Evolutionary conservation across 179 eudicot genomes (phyloP).

Genomic region (Gypsophila paniculata): DNA sequence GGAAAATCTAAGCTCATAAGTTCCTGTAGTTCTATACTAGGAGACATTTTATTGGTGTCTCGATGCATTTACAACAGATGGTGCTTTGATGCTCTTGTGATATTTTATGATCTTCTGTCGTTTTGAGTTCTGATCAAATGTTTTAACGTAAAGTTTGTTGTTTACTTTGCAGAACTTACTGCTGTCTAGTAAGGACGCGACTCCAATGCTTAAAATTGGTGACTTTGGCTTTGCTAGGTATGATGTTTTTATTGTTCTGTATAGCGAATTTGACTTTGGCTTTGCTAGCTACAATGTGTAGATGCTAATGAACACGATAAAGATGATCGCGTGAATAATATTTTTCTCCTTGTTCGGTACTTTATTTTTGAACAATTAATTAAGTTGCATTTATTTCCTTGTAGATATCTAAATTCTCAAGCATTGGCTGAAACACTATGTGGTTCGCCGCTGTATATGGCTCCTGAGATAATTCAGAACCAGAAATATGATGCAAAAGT

Average conservation of each 20-base stretch:
- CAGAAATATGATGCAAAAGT: slow-evolving; percentile 56
- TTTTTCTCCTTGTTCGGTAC: too few species aligned
- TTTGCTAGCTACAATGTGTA: too few species aligned
- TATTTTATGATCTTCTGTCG: background rate
- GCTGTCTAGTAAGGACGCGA: slow-evolving; percentile 39
- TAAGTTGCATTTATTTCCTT: background rate
- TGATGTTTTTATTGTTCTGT: slow-evolving; percentile 12
- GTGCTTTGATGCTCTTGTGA: background rate
- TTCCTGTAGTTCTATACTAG: background rate
- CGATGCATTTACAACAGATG: background rate
- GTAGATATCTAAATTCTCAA: slow-evolving; percentile 47
- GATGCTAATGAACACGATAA: too few species aligned
- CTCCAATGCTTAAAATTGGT: slow-evolving; percentile 53
- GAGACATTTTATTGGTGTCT: background rate
- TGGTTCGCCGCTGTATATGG: slow-evolving; percentile 57
- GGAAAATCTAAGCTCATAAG: background rate
- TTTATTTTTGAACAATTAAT: too few species aligned
- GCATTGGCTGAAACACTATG: slow-evolving; percentile 54
- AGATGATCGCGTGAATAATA: too few species aligned
- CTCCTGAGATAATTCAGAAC: slow-evolving; percentile 54
- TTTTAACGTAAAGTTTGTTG: background rate
- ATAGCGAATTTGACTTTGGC: background rate
- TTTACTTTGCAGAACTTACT: slow-evolving; percentile 50
- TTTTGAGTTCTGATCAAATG: background rate
- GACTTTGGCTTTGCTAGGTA: slow-evolving; percentile 67